Conservation (phyloP, 129 eudicot species). For the Centella asiatica region DNA sequence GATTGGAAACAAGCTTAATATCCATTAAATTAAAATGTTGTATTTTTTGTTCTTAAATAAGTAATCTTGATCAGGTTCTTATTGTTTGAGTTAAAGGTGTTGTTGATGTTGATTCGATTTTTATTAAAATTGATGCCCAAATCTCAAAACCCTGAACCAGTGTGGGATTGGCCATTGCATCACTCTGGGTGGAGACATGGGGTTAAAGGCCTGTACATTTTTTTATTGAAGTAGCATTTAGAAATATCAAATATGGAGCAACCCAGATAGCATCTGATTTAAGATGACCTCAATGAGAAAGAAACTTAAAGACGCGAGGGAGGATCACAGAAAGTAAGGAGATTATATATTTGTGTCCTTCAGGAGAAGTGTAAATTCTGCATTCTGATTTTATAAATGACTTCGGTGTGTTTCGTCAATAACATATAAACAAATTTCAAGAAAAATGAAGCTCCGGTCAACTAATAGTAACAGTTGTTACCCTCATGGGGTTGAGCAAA, state of each 20-base stretch:
- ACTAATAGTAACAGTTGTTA: neutral
- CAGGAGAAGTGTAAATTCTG: too few species aligned
- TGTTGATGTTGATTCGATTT: neutral
- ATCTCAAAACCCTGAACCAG: neutral
- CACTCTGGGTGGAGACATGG: neutral
- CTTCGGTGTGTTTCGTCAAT: neutral
- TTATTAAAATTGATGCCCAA: neutral
- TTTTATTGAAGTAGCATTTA: too few species aligned
- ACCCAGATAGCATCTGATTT: too few species aligned
- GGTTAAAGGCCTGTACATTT: too few species aligned
- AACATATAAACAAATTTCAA: neutral
- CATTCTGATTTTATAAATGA: neutral
- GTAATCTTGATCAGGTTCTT: neutral
- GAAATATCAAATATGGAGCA: neutral
- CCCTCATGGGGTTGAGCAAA: neutral
- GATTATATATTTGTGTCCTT: too few species aligned
- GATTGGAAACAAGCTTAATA: too few species aligned
- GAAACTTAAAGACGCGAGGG: too few species aligned
- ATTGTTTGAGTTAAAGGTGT: too few species aligned
- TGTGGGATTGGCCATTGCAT: neutral
- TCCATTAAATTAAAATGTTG: neutral
- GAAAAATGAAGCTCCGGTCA: neutral
- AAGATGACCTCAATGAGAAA: too few species aligned
- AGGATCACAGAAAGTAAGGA: neutral
- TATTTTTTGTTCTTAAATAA: neutral